Base-by-base conservation (phyloP, 2,329 filamentous ascomycete genomes). In the Chrysoporthe puriensis region DNA sequence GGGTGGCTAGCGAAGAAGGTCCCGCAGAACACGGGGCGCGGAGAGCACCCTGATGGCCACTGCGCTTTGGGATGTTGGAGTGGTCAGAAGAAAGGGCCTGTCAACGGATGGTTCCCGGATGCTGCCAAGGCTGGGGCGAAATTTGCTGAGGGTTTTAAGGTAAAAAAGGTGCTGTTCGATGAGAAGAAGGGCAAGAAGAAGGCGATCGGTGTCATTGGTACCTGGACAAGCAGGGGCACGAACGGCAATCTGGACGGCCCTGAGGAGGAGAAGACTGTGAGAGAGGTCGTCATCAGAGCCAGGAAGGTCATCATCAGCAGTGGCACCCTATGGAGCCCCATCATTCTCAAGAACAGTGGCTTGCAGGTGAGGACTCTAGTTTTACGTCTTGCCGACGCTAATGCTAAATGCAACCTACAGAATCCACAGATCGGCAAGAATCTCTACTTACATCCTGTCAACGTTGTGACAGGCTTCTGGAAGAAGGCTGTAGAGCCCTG, bases 341-440 rank as follows among this genome's bases (percentile, higher is more conserved):
- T 93, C 2, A 76, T 97, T 3, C 83, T 97, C 46, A 81, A 88
- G 71, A 89, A 90, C 58, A 96, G 92, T 66, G 92, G 92, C 1
- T 78, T 97, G 60, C 88, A 85, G 74, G 86, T 86, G 72, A 77
- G 80, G 3, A 60, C 2, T 4, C 3, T 7, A 11, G 1, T 40
- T 8, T 26, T 21, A 6, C 7, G 4, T 43, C 6, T 13, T 52
- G n/a, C 56, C 64, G 13, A 64, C 64, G 11, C 46, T 18, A 14
- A 16, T 50, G n/a, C 7, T 21, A 58, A 26, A 58, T 4, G n/a
- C 8, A 1, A 1, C 2, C n/a, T 8, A 7, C 73, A 88, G 81
- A 97, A 97, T 76, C 84, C 84, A 4, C 90, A 97, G 66, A 90
- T 97, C 70, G 95, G 95, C 36, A 86, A 85, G 8, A 92, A 97